A percentile compares a stretch with the other conserved stretches of the same genome.
phyloP scores from a whole-genome alignment of 352 stramenopile species.

The Phytopythium ostracodes region DNA sequence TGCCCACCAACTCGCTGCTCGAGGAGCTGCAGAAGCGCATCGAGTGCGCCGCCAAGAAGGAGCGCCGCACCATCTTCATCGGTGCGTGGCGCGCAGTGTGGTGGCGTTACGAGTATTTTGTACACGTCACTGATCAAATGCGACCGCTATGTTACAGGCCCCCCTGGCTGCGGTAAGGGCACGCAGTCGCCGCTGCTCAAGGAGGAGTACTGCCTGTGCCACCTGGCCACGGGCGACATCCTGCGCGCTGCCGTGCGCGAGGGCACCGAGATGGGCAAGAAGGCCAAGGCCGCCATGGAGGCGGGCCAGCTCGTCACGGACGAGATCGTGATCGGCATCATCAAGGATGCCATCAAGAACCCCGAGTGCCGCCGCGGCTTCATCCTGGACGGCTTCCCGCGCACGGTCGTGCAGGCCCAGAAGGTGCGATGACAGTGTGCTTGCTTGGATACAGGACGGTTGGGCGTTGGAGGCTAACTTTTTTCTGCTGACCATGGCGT shows the following conservation, averaged over 20 bases:
- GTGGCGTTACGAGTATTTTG: neutral
- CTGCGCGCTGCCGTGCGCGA: constrained; percentile 95
- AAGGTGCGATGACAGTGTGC: constrained; percentile 48
- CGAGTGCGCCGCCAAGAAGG: constrained; percentile 90
- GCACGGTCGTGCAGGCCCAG: constrained; percentile 96
- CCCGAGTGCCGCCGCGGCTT: constrained; percentile 98
- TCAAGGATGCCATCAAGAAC: constrained; percentile 97
- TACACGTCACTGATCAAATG: constrained; percentile 8
- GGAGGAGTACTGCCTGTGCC: constrained; percentile 96
- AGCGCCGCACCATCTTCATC: constrained; percentile 94
- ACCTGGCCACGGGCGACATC: constrained; percentile 99
- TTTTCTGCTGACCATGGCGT: neutral
- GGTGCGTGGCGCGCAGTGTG: constrained; percentile 37
- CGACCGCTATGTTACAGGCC: constrained; percentile 34
- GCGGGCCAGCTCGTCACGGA: constrained; percentile 92
- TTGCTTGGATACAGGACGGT: neutral
- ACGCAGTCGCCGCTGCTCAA: constrained; percentile 98
- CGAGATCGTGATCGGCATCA: constrained; percentile 99
- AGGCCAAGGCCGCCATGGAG: constrained; percentile 99
- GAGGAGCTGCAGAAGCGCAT: constrained; percentile 91
- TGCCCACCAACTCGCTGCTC: constrained; percentile 84
- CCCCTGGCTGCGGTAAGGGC: constrained; percentile 97
- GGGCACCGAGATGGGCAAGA: constrained; percentile 97
- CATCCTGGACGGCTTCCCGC: constrained; percentile 99
- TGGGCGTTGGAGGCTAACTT: constrained; percentile 1